These are phyloP conservation scores for Somion occarium DNA, from an alignment of 1,284 basidiomycete genomes.

Conservation along the genomic window DNA sequence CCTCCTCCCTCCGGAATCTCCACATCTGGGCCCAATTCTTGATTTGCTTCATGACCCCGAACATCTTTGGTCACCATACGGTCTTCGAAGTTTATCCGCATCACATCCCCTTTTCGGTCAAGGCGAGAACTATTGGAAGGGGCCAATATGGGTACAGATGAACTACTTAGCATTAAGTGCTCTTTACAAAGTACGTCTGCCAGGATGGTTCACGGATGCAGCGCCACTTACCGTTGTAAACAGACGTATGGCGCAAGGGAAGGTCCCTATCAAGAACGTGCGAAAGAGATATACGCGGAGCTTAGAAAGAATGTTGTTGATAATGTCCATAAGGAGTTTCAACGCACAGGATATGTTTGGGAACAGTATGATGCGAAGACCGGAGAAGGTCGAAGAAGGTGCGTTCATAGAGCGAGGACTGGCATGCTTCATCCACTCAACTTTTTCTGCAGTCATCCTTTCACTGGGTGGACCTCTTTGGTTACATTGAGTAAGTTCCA, in stretches of 20 bases:
- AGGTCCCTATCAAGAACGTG: conserved; percentile 78
- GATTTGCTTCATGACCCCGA: conserved; percentile 76
- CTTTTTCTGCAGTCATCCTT: conserved; percentile 65
- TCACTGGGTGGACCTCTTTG: conserved; percentile 91
- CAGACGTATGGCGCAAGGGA: conserved; percentile 74
- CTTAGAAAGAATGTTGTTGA: conserved; percentile 79
- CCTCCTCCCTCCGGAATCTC: conserved; percentile 71
- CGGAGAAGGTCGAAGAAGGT: conserved; percentile 84
- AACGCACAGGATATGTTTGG: conserved; percentile 92
- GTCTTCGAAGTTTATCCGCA: conserved; percentile 81
- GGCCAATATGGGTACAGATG: conserved; percentile 96
- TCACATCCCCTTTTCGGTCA: conserved; percentile 84
- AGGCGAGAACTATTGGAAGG: conserved; percentile 96
- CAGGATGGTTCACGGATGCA: background rate
- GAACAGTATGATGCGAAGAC: conserved; percentile 89
- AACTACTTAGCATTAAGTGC: conserved; percentile 85
- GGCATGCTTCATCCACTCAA: conserved; percentile 4
- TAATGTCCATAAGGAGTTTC: conserved; percentile 89
- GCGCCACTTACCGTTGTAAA: conserved; percentile 2
- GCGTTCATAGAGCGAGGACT: conserved; percentile 21
- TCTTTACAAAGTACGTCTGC: conserved; percentile 58
- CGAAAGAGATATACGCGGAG: conserved; percentile 74
- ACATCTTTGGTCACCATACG: conserved; percentile 88
- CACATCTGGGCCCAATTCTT: conserved; percentile 74
- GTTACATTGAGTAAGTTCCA: conserved; percentile 63